These are phyloP conservation scores for Suillus clintonianus DNA, from an alignment of 768 basidiomycete genomes.

Conservation along the genomic window DNA sequence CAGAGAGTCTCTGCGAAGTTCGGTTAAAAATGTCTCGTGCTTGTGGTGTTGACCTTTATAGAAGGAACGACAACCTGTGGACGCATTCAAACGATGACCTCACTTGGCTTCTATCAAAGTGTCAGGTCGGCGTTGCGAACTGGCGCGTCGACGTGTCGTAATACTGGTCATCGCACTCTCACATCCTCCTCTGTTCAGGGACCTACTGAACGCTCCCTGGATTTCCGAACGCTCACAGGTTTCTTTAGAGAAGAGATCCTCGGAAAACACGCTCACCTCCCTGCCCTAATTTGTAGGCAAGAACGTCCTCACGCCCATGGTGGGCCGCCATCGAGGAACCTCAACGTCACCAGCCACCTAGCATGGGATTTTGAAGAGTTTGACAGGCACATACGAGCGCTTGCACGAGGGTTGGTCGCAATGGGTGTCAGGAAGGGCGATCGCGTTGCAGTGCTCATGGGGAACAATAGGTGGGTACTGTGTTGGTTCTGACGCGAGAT, in stretches of 20 bases:
- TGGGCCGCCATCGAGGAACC: conserved; percentile 57
- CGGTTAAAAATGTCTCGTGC: no score
- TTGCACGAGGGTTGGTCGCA: conserved; percentile 67
- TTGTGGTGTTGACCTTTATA: no score
- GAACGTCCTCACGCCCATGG: conserved; percentile 61
- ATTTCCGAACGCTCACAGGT: conserved; percentile 54
- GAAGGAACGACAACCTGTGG: no score
- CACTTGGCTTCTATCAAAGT: background rate
- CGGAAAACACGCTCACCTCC: conserved; percentile 44
- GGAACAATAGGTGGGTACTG: conserved; percentile 70
- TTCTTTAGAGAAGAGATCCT: conserved; percentile 65
- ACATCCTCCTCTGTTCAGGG: conserved; percentile 60
- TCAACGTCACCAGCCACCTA: conserved; percentile 51
- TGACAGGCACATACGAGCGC: conserved; percentile 60
- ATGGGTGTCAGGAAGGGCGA: conserved; percentile 78
- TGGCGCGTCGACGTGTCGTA: conserved; percentile 10
- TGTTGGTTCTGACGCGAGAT: background rate
- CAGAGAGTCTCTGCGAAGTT: no score
- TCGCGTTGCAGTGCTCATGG: conserved; percentile 80
- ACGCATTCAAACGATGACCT: no score
- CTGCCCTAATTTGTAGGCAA: conserved; percentile 65
- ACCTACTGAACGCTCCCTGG: conserved; percentile 55
- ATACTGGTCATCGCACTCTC: conserved; percentile 20
- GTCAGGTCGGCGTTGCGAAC: no score
- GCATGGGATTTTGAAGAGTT: conserved; percentile 79